phyloP scores from a whole-genome alignment of 108 stramenopile species.

The Fistulifera pelliculosa region DNA sequence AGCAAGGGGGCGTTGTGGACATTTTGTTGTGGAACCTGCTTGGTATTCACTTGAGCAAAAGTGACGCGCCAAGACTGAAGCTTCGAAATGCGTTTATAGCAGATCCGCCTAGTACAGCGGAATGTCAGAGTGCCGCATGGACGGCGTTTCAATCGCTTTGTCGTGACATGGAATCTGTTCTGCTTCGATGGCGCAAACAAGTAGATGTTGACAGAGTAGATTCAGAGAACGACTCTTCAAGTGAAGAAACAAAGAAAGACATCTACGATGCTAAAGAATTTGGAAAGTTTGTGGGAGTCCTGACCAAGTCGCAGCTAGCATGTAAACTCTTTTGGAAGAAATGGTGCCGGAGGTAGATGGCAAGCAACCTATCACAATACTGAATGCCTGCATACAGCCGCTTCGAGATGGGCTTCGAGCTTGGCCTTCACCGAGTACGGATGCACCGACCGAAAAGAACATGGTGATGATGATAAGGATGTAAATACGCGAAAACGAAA shows the following conservation, averaged over 20 bases:
- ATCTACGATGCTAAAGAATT: background rate
- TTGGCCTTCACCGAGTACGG: background rate
- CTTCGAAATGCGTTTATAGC: no score
- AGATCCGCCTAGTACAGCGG: background rate
- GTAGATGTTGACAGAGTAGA: background rate
- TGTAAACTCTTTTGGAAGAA: constrained; percentile 1
- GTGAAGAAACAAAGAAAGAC: background rate
- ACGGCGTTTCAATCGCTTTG: background rate
- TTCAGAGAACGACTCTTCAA: background rate
- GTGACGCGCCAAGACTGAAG: background rate
- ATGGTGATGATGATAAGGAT: no score
- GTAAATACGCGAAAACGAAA: no score
- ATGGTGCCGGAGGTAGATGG: constrained; percentile 1
- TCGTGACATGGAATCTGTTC: background rate
- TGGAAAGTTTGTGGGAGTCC: background rate
- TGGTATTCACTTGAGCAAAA: background rate
- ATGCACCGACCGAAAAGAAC: no score
- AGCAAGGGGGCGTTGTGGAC: background rate
- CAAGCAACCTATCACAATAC: background rate
- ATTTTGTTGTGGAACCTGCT: constrained; percentile 8
- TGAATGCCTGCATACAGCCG: background rate
- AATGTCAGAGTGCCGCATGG: constrained; percentile 1
- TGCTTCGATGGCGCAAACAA: constrained; percentile 3
- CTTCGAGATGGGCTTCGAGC: background rate
- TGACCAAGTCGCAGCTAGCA: background rate